Base-by-base conservation (phyloP, 352 stramenopile species). In the Phytophthora vignae region DNA sequence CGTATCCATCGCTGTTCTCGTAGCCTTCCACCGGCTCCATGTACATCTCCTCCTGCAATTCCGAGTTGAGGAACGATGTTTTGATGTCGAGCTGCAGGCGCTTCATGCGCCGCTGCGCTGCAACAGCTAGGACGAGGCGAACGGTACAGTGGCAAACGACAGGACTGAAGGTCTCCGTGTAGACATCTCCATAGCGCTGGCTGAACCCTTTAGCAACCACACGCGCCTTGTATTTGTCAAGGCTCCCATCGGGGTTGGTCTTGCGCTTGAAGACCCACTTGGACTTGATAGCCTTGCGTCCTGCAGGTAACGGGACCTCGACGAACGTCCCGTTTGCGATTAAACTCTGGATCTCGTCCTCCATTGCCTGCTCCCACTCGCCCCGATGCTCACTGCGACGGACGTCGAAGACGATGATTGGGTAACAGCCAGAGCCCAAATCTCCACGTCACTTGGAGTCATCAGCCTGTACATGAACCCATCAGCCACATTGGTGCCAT, bases 141-240 rank as follows among this genome's bases (percentile, higher is more conserved):
- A 40, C 14, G 0, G 71, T 65, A 14, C 42, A 61, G 56, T 78
- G 50, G 1, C 58, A 31, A 4, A 71, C 64, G 0, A 82, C 69
- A 3, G 70, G 69, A 12, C 53, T 69, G 60, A 79, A 82, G 0
- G 76, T 86, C 40, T 81, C 55, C 0, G 74, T 77, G 61, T 77
- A 86, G 55, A 84, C 76, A 0, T 73, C 56, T 15, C 62, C 52
- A 40, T 44, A 69, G 22, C 62, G 62, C 17, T 69, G 62, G 7
- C 27, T 62, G 14, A 62, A 69, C 4, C 52, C 38, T 4, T 62
- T 77, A 3, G 64, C 65, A 3, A 84, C 76, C n/a, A 86, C 40
- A 1, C 76, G 42, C 21, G 73, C 70, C 59, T 78, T 79, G 71
- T 72, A 86, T 29, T 82, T 82, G 55, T 79, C 59, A 11, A 85